phyloP scores from a whole-genome alignment of 2,329 filamentous ascomycete genomes.

The Leptographium lundbergii region DNA sequence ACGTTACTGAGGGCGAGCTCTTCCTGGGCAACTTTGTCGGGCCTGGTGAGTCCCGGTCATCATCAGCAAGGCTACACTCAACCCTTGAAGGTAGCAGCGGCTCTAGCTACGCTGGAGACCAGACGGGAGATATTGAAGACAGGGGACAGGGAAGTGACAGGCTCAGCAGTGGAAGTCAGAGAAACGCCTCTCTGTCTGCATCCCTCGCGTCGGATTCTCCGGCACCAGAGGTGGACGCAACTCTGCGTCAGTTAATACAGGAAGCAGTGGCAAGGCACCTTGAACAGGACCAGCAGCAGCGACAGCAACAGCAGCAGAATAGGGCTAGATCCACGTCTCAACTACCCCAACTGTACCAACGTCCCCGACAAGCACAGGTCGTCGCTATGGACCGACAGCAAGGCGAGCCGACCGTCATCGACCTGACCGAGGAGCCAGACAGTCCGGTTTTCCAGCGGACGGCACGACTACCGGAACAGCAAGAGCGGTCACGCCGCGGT shows the following conservation, averaged over 20 bases:
- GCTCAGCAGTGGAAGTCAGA: neutral
- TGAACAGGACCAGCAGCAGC: neutral
- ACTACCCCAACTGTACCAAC: neutral
- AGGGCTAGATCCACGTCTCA: neutral
- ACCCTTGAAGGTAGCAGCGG: neutral
- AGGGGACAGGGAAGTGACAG: neutral
- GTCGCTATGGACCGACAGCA: neutral
- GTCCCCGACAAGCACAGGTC: neutral
- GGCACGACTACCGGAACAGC: neutral
- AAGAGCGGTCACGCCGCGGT: conserved; percentile 11
- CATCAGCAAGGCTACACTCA: neutral
- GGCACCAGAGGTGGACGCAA: neutral
- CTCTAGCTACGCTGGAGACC: neutral
- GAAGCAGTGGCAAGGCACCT: neutral
- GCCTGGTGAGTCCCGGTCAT: neutral
- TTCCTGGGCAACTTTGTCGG: neutral
- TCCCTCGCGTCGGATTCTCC: neutral
- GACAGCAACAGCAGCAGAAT: neutral
- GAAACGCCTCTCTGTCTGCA: neutral
- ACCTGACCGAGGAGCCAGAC: conserved; percentile 28
- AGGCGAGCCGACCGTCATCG: conserved; percentile 28
- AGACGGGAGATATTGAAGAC: neutral
- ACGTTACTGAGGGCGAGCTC: neutral
- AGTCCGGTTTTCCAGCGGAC: neutral
- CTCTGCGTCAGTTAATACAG: neutral